Base-by-base conservation (phyloP, 2,329 filamentous ascomycete genomes). In the Arthrocladium fulminans region DNA sequence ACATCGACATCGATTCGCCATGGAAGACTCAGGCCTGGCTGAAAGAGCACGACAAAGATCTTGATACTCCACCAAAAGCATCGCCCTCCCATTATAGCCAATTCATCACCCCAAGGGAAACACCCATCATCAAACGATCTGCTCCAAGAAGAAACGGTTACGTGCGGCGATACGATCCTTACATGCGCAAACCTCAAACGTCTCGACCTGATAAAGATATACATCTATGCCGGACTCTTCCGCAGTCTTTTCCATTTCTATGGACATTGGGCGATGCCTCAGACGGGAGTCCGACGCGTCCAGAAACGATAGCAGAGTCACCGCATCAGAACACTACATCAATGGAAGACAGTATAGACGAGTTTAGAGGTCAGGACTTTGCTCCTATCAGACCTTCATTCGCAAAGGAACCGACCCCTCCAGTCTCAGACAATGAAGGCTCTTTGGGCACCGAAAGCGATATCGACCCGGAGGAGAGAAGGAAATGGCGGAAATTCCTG, bases 1-100 rank as follows among this genome's bases (percentile, higher is more conserved):
- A 41, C 15, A n/a, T 41, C 20, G 39, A 41, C 22, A 15, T 23
- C 39, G 39, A 41, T 23, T n/a, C 39, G 25, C 41, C 41, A 32
- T 44, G 41, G 41, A 30, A 44, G 19, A 19, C 19, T 19, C 24
- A 44, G 22, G 24, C n/a, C 17, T 44, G 41, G 41, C 22, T 30
- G 17, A 23, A 30, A 29, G 41, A 44, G 27, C 17, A 22, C n/a
- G n/a, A 20, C 37, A 40, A 40, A 23, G 37, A 23, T 10, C 17
- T 24, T n/a, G 17, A n/a, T 20, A n/a, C 22, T 40, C 37, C 7
- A 40, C 9, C 9, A 10, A 24, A 20, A 9, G 3, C 8, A n/a
- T 40, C 37, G 12, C 4, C 6, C 8, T 30, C 29, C 29, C 29
- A 30, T 9, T 8, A 30, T 7, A n/a, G n/a, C 19, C 37, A 40